Percentiles rank a stretch among this genome's conserved stretches.
Conservation (phyloP, 2,329 filamentous ascomycete species). For the Fusarium citri region DNA sequence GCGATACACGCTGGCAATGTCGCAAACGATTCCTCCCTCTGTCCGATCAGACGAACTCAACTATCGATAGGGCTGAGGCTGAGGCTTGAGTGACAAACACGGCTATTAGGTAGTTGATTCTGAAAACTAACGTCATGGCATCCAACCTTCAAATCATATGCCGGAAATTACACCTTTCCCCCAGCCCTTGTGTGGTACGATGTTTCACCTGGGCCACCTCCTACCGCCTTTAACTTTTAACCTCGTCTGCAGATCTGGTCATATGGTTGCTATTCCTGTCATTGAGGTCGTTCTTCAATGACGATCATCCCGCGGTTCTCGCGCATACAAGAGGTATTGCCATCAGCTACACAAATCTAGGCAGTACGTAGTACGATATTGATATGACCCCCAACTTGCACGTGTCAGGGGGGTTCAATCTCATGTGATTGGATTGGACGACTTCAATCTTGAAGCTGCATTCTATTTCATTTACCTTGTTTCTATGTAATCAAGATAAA, state of each 20-base stretch:
- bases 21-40: not conserved
- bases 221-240: not conserved
- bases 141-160: not conserved
- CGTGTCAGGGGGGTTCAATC: conserved; percentile 6
- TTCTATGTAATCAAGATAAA: not conserved
- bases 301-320: conserved; percentile 16
- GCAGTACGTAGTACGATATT: conserved; percentile 25
- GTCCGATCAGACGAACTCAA: not conserved
- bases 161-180: not conserved
- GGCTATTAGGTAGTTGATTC: not conserved
- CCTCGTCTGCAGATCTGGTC: not conserved
- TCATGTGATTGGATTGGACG: conserved; percentile 8
- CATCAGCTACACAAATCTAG: conserved; percentile 19
- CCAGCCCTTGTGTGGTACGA: not conserved
- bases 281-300: not conserved
- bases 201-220: not conserved
- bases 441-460: conserved; percentile 8
- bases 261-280: conserved; percentile 11
- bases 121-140: not conserved
- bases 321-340: not conserved
- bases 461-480: not conserved
- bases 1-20: not conserved
- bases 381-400: conserved; percentile 5
- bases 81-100: not conserved
- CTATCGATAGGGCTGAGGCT: not conserved